Conservation (phyloP, 2,329 filamentous ascomycete species). For the Paracoccidioides lutzii region DNA sequence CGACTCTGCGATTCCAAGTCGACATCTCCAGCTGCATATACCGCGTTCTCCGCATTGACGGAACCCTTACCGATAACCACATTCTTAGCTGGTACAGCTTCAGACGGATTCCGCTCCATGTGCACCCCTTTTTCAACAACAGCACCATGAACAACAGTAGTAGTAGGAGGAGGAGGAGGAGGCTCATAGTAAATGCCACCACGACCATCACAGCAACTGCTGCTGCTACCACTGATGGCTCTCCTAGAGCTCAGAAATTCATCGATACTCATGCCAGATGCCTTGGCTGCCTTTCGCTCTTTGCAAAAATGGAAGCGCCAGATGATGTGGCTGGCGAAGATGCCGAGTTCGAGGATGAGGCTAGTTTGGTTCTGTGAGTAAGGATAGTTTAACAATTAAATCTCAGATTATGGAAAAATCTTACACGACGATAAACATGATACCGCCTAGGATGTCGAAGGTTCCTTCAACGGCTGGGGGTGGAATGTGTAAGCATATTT, state of each 20-base stretch:
- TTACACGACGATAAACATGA: constrained; percentile 49
- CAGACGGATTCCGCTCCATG: background rate
- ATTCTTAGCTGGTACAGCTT: background rate
- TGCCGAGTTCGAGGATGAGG: constrained; percentile 45
- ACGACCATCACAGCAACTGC: background rate
- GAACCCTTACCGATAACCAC: background rate
- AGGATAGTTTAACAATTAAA: background rate
- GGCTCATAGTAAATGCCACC: background rate
- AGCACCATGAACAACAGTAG: background rate
- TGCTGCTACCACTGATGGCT: background rate
- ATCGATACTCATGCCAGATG: constrained; percentile 42
- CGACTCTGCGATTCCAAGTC: background rate
- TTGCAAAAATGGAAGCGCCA: constrained; percentile 46
- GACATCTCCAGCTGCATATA: background rate
- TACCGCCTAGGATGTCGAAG: constrained; percentile 49
- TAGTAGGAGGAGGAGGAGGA: background rate
- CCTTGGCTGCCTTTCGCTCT: constrained; percentile 41
- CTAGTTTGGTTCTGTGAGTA: constrained; percentile 24
- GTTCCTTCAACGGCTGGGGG: constrained; percentile 45
- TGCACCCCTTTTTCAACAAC: no score
- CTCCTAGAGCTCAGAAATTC: constrained; percentile 28
- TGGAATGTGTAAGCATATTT: background rate
- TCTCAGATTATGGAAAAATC: no score
- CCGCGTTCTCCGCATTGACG: background rate
- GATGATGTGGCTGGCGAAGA: constrained; percentile 46